Base-by-base conservation (phyloP, 371 early-diverging fungal genomes). In the Capniomyces stellatus region DNA sequence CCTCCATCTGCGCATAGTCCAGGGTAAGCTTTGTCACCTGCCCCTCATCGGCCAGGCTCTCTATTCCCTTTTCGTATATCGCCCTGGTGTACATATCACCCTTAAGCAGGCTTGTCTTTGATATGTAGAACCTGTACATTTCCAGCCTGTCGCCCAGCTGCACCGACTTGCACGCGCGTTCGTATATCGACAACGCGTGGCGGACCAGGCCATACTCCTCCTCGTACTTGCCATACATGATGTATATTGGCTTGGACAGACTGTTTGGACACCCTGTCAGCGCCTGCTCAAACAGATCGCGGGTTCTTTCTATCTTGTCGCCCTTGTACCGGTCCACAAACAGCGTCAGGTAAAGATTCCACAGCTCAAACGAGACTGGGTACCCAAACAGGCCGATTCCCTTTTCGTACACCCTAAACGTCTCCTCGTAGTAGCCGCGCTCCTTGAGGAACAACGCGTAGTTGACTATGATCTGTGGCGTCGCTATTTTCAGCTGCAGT, bases 241-340 rank as follows among this genome's bases (percentile, higher is more conserved):
- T 68, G 58, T 76, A 92, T 10, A 98, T 63, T 0, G 87, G 73
- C 53, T 86, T 87, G 31, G 92, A 87, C 58, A 82, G 84, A 50
- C 86, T 83, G 0, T 83, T 72, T 1, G 97, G 96, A 47, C 88
- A 86, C 24, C 80, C 79, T 25, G 81, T 86, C 19, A 96, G 54
- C 12, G 98, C 91, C 62, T 91, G 88, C 67, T 96, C 97, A 58
- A 92, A 94, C 52, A 98, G 72, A 63, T 96, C 98, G 62, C 98
- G 76, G 0, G 92, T 73, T 15, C 98, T 79, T 64, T 96, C 98
- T 2, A 95, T 62, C 61, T 89, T 87, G 3, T 77, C 57, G 29
- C 85, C 87, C 35, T 81, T 85, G 64, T 83, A 90, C 19, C 95
- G 87, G 13, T 64, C 66, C 39, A 90, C 74, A 62, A 96, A 96